These are phyloP conservation scores for Trichoderma koningiopsis DNA, from an alignment of 2,329 filamentous ascomycete species.

Conservation along the genomic window DNA sequence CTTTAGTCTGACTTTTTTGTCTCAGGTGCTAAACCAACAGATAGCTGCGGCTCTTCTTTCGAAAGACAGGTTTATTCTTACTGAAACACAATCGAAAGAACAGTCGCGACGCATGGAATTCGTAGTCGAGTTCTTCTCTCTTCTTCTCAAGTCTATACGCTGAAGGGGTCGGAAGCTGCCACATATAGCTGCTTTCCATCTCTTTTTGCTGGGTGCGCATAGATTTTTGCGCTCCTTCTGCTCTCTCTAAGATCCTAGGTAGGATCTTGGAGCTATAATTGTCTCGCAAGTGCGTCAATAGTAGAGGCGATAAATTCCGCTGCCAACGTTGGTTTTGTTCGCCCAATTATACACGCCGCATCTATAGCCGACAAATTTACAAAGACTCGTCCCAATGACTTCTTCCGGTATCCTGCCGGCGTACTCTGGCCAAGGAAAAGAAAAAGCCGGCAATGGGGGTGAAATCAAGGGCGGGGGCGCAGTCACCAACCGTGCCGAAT, in stretches of 20 bases:
- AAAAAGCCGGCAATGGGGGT: background rate
- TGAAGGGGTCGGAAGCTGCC: constrained; percentile 26
- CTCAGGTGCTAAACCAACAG: background rate
- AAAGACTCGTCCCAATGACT: background rate
- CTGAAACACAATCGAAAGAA: background rate
- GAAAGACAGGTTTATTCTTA: background rate
- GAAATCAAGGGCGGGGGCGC: background rate
- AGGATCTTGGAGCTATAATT: background rate
- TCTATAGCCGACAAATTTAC: background rate
- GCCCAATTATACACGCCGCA: background rate
- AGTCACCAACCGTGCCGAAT: constrained; percentile 1
- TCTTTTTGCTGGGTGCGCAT: background rate
- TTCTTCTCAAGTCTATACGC: constrained; percentile 34
- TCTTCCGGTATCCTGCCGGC: constrained; percentile 24
- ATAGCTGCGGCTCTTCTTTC: background rate
- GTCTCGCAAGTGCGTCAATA: background rate
- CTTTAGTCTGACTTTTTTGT: background rate
- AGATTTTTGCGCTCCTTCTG: background rate
- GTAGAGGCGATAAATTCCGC: background rate
- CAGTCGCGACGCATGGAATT: constrained; percentile 33
- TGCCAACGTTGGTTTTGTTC: background rate
- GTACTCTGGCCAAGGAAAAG: constrained; percentile 33
- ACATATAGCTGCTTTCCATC: background rate
- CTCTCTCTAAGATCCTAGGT: background rate
- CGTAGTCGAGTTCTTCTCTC: constrained; percentile 33